Percentiles rank a stretch among this genome's conserved stretches.
Conservation (phyloP, 169 alveolate genomes). For the Theileria parva region DNA sequence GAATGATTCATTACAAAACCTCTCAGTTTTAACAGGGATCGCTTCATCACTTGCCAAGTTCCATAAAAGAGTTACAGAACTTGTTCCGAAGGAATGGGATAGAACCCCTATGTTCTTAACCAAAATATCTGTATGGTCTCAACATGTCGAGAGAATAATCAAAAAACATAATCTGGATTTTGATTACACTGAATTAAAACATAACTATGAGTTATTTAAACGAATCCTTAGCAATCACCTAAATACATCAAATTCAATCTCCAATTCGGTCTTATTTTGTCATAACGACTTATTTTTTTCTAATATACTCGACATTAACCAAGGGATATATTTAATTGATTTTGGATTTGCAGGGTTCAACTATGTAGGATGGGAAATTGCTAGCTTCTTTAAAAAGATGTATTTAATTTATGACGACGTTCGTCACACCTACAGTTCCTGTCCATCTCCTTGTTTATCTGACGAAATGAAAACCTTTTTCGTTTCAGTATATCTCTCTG, state of each 20-base stretch:
- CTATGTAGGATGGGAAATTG: conserved; percentile 75
- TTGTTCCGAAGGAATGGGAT: conserved; percentile 64
- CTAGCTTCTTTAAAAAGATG: conserved; percentile 69
- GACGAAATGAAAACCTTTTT: conserved; percentile 67
- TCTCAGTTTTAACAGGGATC: conserved; percentile 64
- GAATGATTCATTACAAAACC: conserved; percentile 64
- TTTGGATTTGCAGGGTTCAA: conserved; percentile 78
- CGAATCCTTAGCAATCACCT: conserved; percentile 29
- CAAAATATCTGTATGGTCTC: conserved; percentile 49
- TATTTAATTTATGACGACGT: background rate
- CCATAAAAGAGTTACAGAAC: conserved; percentile 20
- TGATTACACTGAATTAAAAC: background rate
- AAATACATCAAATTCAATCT: conserved; percentile 45
- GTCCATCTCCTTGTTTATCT: conserved; percentile 67
- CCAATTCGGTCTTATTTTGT: conserved; percentile 72
- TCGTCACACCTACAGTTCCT: background rate
- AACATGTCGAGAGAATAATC: background rate
- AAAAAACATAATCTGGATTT: conserved; percentile 10
- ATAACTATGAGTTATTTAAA: background rate
- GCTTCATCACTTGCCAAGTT: conserved; percentile 56
- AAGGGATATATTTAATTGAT: conserved; percentile 73
- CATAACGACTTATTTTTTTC: conserved; percentile 77
- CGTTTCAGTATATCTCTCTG: conserved; percentile 71
- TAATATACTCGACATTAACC: conserved; percentile 59
- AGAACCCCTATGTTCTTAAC: conserved; percentile 62